phyloP scores from a whole-genome alignment of 805 yeast genomes.

The Sugiyamaella americana region DNA sequence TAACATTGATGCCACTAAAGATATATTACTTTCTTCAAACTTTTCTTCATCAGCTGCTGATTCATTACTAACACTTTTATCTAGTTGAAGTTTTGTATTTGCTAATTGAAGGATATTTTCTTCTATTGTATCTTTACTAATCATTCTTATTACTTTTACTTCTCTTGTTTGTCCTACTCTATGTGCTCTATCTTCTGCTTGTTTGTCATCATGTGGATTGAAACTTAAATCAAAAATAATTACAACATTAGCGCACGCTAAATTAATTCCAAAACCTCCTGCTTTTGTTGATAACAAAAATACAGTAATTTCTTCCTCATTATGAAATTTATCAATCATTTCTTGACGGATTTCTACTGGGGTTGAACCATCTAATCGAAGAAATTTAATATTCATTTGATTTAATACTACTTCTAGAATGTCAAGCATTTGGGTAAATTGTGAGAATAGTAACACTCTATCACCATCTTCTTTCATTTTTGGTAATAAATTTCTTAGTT shows the following conservation, averaged over 20 bases:
- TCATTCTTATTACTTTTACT: constrained; percentile 71
- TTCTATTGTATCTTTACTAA: constrained; percentile 72
- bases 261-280: constrained; percentile 97
- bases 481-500: constrained; percentile 52
- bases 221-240: constrained; percentile 89
- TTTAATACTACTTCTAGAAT: constrained; percentile 73
- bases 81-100: constrained; percentile 84
- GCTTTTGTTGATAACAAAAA: constrained; percentile 91
- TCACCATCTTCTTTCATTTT: constrained; percentile 49
- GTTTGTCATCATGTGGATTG: constrained; percentile 97
- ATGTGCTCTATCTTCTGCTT: constrained; percentile 98
- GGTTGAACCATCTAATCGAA: constrained; percentile 90
- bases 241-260: constrained; percentile 91
- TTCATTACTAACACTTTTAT: constrained; percentile 40
- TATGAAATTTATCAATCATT: constrained; percentile 81
- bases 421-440: constrained; percentile 89
- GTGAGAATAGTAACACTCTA: constrained; percentile 76
- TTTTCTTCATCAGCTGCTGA: constrained; percentile 30
- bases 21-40: constrained; percentile 33
- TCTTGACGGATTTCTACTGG: constrained; percentile 90
- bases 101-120: constrained; percentile 85
- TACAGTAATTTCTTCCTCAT: constrained; percentile 73
- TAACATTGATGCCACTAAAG: constrained; percentile 33
- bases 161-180: constrained; percentile 90
- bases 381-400: constrained; percentile 56